Conservation (phyloP, 768 basidiomycete genomes). For the Sarcodon sp. region DNA sequence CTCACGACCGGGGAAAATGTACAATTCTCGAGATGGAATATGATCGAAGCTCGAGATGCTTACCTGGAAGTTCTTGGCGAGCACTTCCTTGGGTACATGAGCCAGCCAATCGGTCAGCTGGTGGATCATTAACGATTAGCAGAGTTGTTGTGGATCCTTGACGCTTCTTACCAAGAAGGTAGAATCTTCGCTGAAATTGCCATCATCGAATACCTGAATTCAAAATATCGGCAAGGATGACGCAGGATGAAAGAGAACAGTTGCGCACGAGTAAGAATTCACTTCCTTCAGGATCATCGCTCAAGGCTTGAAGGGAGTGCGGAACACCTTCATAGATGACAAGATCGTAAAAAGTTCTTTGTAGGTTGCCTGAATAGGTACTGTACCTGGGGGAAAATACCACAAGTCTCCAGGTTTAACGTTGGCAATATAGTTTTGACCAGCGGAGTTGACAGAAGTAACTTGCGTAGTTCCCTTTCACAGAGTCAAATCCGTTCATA, state of each 20-base stretch:
- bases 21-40: conserved; percentile 39
- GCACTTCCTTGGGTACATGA: conserved; percentile 42
- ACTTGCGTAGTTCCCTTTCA: conserved; percentile 19
- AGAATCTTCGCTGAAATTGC: conserved; percentile 38
- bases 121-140: conserved; percentile 1
- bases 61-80: conserved; percentile 53
- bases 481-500: too few species aligned
- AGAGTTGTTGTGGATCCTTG: conserved; percentile 16
- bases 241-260: neutral
- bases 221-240: neutral
- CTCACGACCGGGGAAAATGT: conserved; percentile 35
- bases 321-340: conserved; percentile 16
- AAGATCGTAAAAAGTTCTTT: too few species aligned
- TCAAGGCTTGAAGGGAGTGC: conserved; percentile 37
- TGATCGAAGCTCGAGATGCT: conserved; percentile 35
- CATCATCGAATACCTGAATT: conserved; percentile 27
- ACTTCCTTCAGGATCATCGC: conserved; percentile 23
- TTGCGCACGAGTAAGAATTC: conserved; percentile 36
- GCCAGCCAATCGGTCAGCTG: conserved; percentile 52
- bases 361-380: too few species aligned
- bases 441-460: conserved; percentile 32
- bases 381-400: conserved; percentile 37
- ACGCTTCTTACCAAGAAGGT: conserved; percentile 39
- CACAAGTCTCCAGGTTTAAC: conserved; percentile 36
- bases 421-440: conserved; percentile 34